Evolutionary conservation across 345 rosid species (phyloP).

Genomic region (Rhodamnia argentea): DNA sequence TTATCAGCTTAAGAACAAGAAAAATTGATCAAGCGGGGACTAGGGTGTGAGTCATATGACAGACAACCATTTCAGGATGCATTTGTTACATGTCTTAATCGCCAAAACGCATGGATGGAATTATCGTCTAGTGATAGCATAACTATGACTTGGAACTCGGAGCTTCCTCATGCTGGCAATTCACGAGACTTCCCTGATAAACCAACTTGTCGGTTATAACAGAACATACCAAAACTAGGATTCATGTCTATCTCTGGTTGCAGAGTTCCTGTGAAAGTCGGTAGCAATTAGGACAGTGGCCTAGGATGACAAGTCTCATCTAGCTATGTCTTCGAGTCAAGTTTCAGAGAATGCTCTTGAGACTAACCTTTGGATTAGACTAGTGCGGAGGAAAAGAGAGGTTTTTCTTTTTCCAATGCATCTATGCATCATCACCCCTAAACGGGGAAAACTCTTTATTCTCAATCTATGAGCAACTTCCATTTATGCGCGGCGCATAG

Average conservation of each 20-base stretch:
- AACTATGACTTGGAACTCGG: background rate
- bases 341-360: background rate
- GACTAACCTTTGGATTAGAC: background rate
- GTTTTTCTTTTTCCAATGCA: constrained; percentile 7
- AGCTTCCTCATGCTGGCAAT: background rate
- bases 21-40: background rate
- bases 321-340: background rate
- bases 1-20: background rate
- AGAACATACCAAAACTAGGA: background rate
- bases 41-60: background rate
- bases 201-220: background rate
- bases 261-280: background rate
- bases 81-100: background rate
- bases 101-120: background rate
- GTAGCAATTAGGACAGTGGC: background rate
- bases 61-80: background rate
- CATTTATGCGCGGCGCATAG: background rate
- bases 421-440: constrained; percentile 4
- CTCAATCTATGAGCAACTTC: constrained; percentile 13
- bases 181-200: background rate
- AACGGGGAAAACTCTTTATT: background rate
- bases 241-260: background rate
- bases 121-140: background rate
- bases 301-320: background rate
- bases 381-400: background rate